phyloP scores from a whole-genome alignment of 1,139 yeast genomes.

The Taiozyma sp. region DNA sequence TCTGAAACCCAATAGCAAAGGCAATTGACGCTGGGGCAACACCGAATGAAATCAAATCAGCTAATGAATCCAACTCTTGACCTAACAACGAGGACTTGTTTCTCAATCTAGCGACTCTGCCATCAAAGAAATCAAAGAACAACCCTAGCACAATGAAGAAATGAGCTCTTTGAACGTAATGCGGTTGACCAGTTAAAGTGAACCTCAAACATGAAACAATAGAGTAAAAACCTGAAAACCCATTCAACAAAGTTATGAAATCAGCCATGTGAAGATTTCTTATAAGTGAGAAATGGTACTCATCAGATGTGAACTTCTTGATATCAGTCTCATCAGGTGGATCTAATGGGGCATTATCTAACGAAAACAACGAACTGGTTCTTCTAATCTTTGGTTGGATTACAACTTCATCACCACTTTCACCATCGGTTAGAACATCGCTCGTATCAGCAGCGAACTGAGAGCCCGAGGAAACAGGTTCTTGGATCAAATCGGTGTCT shows the following conservation, averaged over 20 bases:
- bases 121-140: conserved; percentile 94
- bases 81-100: conserved; percentile 93
- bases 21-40: conserved; percentile 94
- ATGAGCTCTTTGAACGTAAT: conserved; percentile 85
- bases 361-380: conserved; percentile 35
- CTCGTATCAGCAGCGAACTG: background rate
- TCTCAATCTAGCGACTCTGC: conserved; percentile 92
- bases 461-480: background rate
- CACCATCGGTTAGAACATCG: conserved; percentile 8
- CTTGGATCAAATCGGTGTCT: background rate
- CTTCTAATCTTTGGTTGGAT: conserved; percentile 26
- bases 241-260: conserved; percentile 88
- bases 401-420: conserved; percentile 15
- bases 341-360: conserved; percentile 30
- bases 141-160: conserved; percentile 83
- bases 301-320: conserved; percentile 71
- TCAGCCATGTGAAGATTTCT: conserved; percentile 93
- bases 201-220: conserved; percentile 82
- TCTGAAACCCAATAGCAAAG: conserved; percentile 82
- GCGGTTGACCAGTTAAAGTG: conserved; percentile 59
- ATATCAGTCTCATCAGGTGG: conserved; percentile 76
- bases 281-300: conserved; percentile 71
- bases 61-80: conserved; percentile 93
- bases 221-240: conserved; percentile 85
- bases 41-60: conserved; percentile 89